These are phyloP conservation scores for Trichoderma gracile DNA, from an alignment of 2,329 filamentous ascomycete genomes.

Conservation along the genomic window DNA sequence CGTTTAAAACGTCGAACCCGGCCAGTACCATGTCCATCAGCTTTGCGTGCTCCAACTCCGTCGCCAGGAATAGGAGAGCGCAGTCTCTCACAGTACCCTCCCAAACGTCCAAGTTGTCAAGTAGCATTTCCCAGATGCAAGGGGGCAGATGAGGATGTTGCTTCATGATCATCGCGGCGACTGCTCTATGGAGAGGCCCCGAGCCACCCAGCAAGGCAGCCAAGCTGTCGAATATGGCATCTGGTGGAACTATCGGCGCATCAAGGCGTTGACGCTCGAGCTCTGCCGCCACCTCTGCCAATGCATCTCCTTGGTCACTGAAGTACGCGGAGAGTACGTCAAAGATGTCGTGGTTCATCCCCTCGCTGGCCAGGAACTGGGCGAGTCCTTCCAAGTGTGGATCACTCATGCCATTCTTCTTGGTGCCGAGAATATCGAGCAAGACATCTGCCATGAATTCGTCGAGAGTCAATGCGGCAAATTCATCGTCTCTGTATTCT, in stretches of 20 bases:
- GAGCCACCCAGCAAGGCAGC: not conserved
- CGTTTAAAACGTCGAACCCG: not conserved
- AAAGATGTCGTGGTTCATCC: not conserved
- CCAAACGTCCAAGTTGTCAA: not conserved
- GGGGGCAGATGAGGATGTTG: not conserved
- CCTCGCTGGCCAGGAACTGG: not conserved
- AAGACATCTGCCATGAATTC: not conserved
- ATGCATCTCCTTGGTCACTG: not conserved
- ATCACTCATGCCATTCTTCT: not conserved
- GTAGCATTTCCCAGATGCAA: not conserved
- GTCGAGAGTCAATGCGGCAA: not conserved
- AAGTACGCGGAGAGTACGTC: not conserved
- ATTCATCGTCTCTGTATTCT: not conserved
- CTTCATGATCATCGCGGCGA: not conserved
- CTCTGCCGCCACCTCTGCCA: not conserved
- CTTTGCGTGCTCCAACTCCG: not conserved
- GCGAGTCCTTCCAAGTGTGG: not conserved
- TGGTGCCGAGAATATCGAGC: not conserved
- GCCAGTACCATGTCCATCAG: not conserved
- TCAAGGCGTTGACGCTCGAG: not conserved
- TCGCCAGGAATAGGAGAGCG: not conserved
- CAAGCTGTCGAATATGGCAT: not conserved
- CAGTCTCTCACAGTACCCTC: not conserved
- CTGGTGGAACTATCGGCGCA: not conserved
- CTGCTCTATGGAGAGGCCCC: not conserved